A percentile compares a stretch with the other conserved stretches of the same genome.
Conservation (phyloP, 129 eudicot genomes). For the Flaveria linearis region DNA sequence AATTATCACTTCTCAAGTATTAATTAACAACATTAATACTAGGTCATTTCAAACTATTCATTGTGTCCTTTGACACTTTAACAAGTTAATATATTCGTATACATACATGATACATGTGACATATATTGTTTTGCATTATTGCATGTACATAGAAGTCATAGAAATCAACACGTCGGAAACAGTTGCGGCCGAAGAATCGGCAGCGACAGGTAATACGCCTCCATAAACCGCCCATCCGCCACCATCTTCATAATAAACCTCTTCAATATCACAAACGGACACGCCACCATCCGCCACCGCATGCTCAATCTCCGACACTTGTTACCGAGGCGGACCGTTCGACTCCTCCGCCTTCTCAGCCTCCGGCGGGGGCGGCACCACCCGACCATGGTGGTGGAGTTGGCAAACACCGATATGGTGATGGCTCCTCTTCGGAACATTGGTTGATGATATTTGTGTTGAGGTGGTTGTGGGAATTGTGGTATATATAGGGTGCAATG, state of each 20-base stretch:
- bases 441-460: background rate
- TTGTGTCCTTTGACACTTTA: background rate
- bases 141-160: too few species aligned
- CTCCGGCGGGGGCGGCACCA: constrained; percentile 60
- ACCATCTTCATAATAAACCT: constrained; percentile 45
- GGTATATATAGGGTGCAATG: constrained; percentile 24
- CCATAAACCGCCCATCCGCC: constrained; percentile 41
- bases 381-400: constrained; percentile 54
- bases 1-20: too few species aligned
- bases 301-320: constrained; percentile 44
- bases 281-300: constrained; percentile 47
- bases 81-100: background rate
- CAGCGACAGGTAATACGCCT: constrained; percentile 52
- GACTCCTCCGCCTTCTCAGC: constrained; percentile 39
- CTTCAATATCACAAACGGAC: constrained; percentile 47
- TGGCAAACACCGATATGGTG: constrained; percentile 48
- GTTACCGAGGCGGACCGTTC: constrained; percentile 47
- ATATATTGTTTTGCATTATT: background rate
- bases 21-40: too few species aligned
- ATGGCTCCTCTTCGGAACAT: constrained; percentile 50
- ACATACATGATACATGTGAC: background rate
- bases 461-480: background rate
- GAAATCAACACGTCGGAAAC: constrained; percentile 58
- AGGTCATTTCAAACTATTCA: too few species aligned
- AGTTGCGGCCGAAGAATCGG: constrained; percentile 61